Conservation (phyloP, 2,329 filamentous ascomycete species). For the Ophiocordyceps polyrhachis-furcata region DNA sequence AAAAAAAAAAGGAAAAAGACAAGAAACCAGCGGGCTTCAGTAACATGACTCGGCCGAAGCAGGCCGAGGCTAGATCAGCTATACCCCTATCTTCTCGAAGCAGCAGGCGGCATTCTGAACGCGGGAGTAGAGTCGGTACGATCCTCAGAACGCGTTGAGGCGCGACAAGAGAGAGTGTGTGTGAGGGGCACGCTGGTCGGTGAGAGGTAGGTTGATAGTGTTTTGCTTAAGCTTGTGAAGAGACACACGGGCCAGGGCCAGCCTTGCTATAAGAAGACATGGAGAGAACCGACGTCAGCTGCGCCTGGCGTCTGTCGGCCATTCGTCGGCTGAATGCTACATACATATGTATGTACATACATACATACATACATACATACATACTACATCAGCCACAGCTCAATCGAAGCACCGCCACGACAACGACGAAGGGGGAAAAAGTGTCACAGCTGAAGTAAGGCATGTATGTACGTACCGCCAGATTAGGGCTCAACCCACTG, state of each 20-base stretch:
- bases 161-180: neutral
- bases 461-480: neutral
- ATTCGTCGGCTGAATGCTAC: neutral
- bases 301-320: neutral
- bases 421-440: no score
- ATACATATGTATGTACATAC: no score
- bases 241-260: neutral
- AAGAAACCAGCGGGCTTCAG: neutral
- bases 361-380: no score
- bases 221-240: no score
- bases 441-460: no score
- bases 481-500: slow-evolving; percentile 15
- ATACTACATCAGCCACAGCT: neutral
- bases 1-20: neutral
- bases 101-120: neutral
- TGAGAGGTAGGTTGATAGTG: no score
- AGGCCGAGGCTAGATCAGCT: neutral
- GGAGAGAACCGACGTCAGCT: neutral
- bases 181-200: no score
- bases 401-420: neutral
- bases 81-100: neutral
- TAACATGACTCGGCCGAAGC: neutral
- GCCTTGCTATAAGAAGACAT: neutral
- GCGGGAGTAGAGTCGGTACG: neutral
- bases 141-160: neutral